Evolutionary conservation across 495 filamentous ascomycete genomes (phyloP).

Genomic region (Neurospora sp.): DNA sequence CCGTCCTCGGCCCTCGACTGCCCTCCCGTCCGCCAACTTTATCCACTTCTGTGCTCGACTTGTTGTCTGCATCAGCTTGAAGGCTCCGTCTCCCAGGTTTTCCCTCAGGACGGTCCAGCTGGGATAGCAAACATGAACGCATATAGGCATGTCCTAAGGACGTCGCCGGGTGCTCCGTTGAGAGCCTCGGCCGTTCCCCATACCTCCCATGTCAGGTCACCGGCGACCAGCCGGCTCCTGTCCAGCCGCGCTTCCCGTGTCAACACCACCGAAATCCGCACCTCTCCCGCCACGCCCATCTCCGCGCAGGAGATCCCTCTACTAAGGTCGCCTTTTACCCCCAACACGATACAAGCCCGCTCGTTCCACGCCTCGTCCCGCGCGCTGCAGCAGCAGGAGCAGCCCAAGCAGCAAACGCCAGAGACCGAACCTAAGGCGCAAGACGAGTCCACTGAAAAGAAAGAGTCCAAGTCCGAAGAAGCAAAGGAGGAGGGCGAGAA

Average conservation of each 20-base stretch:
- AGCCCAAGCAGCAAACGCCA: conserved; percentile 14
- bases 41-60: background rate
- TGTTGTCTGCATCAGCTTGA: conserved; percentile 12
- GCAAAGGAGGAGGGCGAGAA: conserved; percentile 37
- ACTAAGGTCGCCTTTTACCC: conserved; percentile 39
- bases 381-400: conserved; percentile 25
- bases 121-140: conserved; percentile 33
- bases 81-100: conserved; percentile 5
- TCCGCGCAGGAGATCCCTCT: conserved; percentile 15
- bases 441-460: conserved; percentile 23
- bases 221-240: conserved; percentile 50
- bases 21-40: background rate
- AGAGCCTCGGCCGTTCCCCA: conserved; percentile 27
- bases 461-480: conserved; percentile 30
- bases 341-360: conserved; percentile 26
- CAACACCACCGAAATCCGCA: conserved; percentile 10
- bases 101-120: conserved; percentile 6
- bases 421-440: conserved; percentile 21
- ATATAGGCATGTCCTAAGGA: conserved; percentile 33
- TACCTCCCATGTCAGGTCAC: conserved; percentile 40
- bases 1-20: background rate
- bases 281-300: conserved; percentile 16
- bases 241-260: conserved; percentile 22
- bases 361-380: conserved; percentile 32
- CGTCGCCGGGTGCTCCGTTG: conserved; percentile 28